A percentile compares a stretch with the other conserved stretches of the same genome.
phyloP scores from a whole-genome alignment of 805 yeast genomes.

The Saccharomycopsis guyanensis region DNA sequence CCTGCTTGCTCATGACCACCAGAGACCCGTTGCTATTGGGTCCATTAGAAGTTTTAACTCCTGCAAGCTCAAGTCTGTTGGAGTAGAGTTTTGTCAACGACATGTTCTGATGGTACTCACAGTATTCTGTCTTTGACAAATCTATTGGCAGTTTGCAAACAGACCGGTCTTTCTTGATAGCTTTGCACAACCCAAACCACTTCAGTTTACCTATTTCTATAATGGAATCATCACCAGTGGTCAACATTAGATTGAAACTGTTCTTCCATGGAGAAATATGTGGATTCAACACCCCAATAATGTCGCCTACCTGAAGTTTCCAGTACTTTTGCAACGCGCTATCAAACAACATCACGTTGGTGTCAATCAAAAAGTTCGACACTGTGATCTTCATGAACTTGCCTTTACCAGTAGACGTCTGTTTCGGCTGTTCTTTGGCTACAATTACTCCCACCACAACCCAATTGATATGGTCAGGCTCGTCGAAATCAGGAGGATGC shows the following conservation, averaged over 20 bases:
- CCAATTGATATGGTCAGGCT: conserved; percentile 72
- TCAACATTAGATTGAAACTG: conserved; percentile 49
- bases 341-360: conserved; percentile 59
- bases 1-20: conserved; percentile 16
- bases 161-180: conserved; percentile 34
- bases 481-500: conserved; percentile 56
- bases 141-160: conserved; percentile 65
- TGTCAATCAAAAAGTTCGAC: conserved; percentile 57
- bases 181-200: conserved; percentile 61
- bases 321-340: conserved; percentile 62
- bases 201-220: conserved; percentile 68
- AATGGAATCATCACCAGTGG: conserved; percentile 42
- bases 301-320: conserved; percentile 67
- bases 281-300: conserved; percentile 74
- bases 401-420: conserved; percentile 30
- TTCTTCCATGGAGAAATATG: conserved; percentile 36
- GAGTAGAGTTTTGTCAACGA: conserved; percentile 44
- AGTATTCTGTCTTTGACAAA: conserved; percentile 41
- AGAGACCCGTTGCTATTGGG: conserved; percentile 18
- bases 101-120: conserved; percentile 66
- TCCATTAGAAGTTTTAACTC: conserved; percentile 48
- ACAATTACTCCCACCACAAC: conserved; percentile 67
- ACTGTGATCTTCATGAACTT: conserved; percentile 56
- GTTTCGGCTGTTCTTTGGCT: conserved; percentile 45
- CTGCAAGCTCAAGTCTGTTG: conserved; percentile 72